phyloP scores from a whole-genome alignment of 768 basidiomycete genomes.

The Gymnopilus junonius region DNA sequence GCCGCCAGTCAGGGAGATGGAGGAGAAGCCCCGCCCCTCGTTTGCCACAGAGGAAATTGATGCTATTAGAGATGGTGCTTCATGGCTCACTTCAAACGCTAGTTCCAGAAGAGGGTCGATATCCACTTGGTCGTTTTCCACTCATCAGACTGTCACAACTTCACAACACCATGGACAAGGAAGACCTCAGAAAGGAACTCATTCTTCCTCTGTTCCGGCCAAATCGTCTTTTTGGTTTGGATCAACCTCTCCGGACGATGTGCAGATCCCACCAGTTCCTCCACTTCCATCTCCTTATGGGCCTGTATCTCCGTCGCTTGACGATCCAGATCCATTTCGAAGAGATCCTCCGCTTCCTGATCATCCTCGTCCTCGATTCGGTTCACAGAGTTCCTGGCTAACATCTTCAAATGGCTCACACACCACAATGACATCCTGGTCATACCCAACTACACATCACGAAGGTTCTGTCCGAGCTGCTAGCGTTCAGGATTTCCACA shows the following conservation, averaged over 20 bases:
- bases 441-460: slow-evolving; percentile 57
- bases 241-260: slow-evolving; percentile 44
- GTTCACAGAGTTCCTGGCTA: slow-evolving; percentile 77
- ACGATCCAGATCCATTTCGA: slow-evolving; percentile 68
- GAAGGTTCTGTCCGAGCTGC: slow-evolving; percentile 37
- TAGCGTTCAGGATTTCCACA: slow-evolving; percentile 47
- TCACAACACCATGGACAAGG: slow-evolving; percentile 42
- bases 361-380: slow-evolving; percentile 52
- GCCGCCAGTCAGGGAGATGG: slow-evolving; percentile 59
- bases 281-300: slow-evolving; percentile 68
- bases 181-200: slow-evolving; percentile 39
- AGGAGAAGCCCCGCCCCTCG: slow-evolving; percentile 61
- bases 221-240: slow-evolving; percentile 73
- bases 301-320: slow-evolving; percentile 46
- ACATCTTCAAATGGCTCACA: slow-evolving; percentile 65
- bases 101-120: slow-evolving; percentile 60
- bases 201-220: slow-evolving; percentile 47
- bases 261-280: slow-evolving; percentile 68
- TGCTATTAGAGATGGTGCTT: slow-evolving; percentile 72
- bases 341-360: slow-evolving; percentile 48
- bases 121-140: slow-evolving; percentile 77
- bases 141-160: slow-evolving; percentile 52
- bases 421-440: slow-evolving; percentile 67
- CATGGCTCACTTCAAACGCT: slow-evolving; percentile 79
- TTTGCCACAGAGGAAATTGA: slow-evolving; percentile 77